phyloP scores from a whole-genome alignment of 768 basidiomycete species.

The Phaeolepiota aurea region DNA sequence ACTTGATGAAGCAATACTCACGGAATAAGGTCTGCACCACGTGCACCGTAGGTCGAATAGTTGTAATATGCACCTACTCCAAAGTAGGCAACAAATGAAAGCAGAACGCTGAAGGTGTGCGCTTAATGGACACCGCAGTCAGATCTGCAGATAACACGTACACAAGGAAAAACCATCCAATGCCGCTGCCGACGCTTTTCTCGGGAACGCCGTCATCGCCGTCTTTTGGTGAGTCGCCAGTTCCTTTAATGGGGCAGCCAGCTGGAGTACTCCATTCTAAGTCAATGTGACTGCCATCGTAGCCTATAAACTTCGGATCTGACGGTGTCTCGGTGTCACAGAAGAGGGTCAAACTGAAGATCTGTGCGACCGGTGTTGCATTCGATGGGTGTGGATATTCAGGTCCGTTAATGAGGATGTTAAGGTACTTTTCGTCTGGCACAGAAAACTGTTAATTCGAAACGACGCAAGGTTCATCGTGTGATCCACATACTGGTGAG shows the following conservation, averaged over 20 bases:
- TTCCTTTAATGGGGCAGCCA: conserved; percentile 40
- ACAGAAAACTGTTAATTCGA: too few species aligned
- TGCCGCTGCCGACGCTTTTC: conserved; percentile 53
- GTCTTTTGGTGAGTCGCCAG: conserved; percentile 14
- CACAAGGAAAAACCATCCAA: conserved; percentile 90
- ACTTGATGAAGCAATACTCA: conserved; percentile 27
- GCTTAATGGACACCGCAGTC: conserved; percentile 1
- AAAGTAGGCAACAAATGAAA: conserved; percentile 67
- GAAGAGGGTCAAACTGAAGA: conserved; percentile 49
- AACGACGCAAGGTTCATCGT: too few species aligned
- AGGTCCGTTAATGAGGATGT: conserved; percentile 48
- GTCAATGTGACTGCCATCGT: conserved; percentile 44
- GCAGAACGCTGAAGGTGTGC: conserved; percentile 35
- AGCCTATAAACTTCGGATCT: conserved; percentile 47
- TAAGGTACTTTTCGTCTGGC: conserved; percentile 46
- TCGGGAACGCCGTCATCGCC: conserved; percentile 19
- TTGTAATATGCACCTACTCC: conserved; percentile 80
- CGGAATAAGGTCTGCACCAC: conserved; percentile 80
- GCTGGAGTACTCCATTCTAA: conserved; percentile 58
- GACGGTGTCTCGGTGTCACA: conserved; percentile 38
- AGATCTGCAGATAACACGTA: conserved; percentile 25
- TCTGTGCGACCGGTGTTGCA: conserved; percentile 40
- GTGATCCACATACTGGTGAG: conserved; percentile 29
- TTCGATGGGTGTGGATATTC: conserved; percentile 48
- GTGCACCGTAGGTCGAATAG: conserved; percentile 79